These are phyloP conservation scores for Blastobotrys persicus DNA, from an alignment of 1,139 yeast species.

Conservation along the genomic window DNA sequence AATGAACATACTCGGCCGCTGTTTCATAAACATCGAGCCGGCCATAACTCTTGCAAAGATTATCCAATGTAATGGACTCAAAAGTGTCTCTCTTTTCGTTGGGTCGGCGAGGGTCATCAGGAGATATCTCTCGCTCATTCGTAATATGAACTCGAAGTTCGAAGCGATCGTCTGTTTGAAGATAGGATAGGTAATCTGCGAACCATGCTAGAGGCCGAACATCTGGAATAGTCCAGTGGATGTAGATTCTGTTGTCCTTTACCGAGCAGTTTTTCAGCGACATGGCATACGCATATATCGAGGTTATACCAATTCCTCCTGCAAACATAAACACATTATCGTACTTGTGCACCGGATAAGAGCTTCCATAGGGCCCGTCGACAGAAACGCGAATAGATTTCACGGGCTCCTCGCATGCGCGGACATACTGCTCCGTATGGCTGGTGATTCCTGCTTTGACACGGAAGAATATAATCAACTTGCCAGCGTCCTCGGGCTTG, in stretches of 20 bases:
- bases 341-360: constrained; percentile 48
- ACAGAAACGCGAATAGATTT: constrained; percentile 38
- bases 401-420: constrained; percentile 1
- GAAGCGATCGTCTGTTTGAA: constrained; percentile 10
- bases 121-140: neutral
- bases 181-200: constrained; percentile 43
- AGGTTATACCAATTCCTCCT: constrained; percentile 71
- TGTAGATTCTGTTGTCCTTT: constrained; percentile 33
- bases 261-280: constrained; percentile 17
- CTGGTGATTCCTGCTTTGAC: constrained; percentile 23
- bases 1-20: neutral
- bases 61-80: constrained; percentile 4
- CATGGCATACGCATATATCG: constrained; percentile 34
- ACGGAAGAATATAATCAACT: constrained; percentile 17
- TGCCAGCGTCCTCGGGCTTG: constrained; percentile 15
- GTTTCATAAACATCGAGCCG: neutral
- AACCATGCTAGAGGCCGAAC: constrained; percentile 51
- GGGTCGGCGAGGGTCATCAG: neutral
- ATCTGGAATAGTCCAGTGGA: constrained; percentile 51
- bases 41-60: neutral
- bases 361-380: constrained; percentile 60
- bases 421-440: neutral
- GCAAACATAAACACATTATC: constrained; percentile 51
- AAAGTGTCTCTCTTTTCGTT: constrained; percentile 2
- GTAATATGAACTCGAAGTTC: constrained; percentile 9